These are phyloP conservation scores for Bipolaris sorokiniana DNA, from an alignment of 2,329 filamentous ascomycete genomes.

Conservation along the genomic window DNA sequence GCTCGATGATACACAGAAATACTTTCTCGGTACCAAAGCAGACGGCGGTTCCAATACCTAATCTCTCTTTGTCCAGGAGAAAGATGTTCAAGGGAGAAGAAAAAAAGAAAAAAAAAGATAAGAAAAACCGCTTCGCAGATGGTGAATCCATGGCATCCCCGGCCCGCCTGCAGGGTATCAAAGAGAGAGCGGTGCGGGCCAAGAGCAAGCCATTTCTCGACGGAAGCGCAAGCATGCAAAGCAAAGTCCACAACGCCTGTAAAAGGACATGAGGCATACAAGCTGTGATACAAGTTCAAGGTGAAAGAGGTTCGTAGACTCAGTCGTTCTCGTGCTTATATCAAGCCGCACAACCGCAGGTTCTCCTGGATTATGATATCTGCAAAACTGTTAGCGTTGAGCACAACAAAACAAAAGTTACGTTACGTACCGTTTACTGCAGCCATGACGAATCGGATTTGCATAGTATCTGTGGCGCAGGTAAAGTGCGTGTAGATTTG, in stretches of 20 bases:
- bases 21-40: slow-evolving; percentile 7
- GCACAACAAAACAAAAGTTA: neutral
- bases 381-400: slow-evolving; percentile 56
- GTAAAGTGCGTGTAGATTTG: slow-evolving; percentile 99
- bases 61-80: slow-evolving; percentile 15
- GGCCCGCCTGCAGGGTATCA: slow-evolving; percentile 45
- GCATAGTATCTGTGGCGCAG: slow-evolving; percentile 96
- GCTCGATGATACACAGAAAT: slow-evolving; percentile 1
- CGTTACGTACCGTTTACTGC: slow-evolving; percentile 87
- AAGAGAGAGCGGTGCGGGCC: slow-evolving; percentile 40
- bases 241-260: slow-evolving; percentile 49
- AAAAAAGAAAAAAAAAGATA: slow-evolving; percentile 15
- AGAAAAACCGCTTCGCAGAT: slow-evolving; percentile 29
- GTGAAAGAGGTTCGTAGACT: slow-evolving; percentile 37
- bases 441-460: slow-evolving; percentile 99
- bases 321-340: slow-evolving; percentile 63
- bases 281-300: slow-evolving; percentile 45
- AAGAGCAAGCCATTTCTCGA: slow-evolving; percentile 40
- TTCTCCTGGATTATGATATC: slow-evolving; percentile 99
- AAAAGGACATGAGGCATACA: slow-evolving; percentile 47
- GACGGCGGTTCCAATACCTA: slow-evolving; percentile 17
- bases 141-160: slow-evolving; percentile 22
- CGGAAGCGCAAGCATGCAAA: slow-evolving; percentile 26
- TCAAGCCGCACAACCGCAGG: slow-evolving; percentile 92
- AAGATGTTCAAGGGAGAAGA: slow-evolving; percentile 16